Base-by-base conservation (phyloP, 306 rosid species). In the Oxytropis ochrocephala region DNA sequence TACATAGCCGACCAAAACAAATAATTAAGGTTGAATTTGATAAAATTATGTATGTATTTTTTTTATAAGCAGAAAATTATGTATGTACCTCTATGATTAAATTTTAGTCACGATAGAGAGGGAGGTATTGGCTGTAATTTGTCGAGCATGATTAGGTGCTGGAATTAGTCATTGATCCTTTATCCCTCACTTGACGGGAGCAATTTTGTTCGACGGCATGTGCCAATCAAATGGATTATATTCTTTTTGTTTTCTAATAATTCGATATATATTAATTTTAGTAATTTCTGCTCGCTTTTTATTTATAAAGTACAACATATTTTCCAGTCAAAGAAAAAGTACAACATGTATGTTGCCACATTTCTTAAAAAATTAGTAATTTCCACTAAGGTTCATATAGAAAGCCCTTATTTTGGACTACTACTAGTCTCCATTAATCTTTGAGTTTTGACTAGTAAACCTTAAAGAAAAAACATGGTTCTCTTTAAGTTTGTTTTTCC, bases 101-200 rank as follows among this genome's bases (percentile, higher is more conserved):
- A 19, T 55, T 55, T 21, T 24, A 33, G n/a, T 30, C 48, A 27
- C 70, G 12, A 62, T 10, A 43, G 39, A 39, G 68, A 27, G 13
- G 11, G 62, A 64, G 53, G 60, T 21, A 18, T 54, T 33, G 39
- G 73, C 73, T 64, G 72, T 73, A 30, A 29, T 62, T 72, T 66
- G 59, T 66, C 59, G 46, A 38, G 32, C 48, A 13, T 65, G 66
- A 56, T 72, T n/a, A 47, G 50, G 55, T 54, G 57, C 66, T 67
- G 72, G 41, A 52, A 60, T 69, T 18, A 69, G 66, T 51, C 38
- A 48, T 27, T 35, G 51, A 53, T 62, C 36, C 17, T 46, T 21
- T 62, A 56, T 59, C 9, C 48, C 35, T 54, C 75, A 44, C 27
- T 62, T 19, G 19, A 4, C 29, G 29, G 48, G 36, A 41, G 29